phyloP scores from a whole-genome alignment of 495 filamentous ascomycete genomes.

The Daldinia grandis region DNA sequence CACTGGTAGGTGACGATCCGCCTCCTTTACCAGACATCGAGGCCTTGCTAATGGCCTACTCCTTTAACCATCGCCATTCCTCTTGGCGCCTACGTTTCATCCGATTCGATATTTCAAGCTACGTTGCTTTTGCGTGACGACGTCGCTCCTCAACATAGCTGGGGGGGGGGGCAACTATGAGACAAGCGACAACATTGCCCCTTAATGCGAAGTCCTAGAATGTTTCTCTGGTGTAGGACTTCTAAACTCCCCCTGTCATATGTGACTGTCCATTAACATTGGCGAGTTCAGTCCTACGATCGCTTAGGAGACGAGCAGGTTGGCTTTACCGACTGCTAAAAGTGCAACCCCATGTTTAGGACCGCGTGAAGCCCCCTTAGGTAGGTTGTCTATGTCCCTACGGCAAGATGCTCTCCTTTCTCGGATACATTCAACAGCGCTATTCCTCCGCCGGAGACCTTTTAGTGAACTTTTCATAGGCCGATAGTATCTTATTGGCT shows the following conservation, averaged over 20 bases:
- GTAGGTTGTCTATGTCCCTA: background rate
- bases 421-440: background rate
- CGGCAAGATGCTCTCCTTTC: background rate
- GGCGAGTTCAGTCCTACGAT: background rate
- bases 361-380: background rate
- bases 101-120: constrained; percentile 10
- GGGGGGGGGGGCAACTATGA: background rate
- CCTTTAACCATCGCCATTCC: background rate
- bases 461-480: background rate
- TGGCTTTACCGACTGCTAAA: background rate
- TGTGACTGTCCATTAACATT: background rate
- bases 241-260: background rate
- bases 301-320: background rate
- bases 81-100: background rate
- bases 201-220: background rate
- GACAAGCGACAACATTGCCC: background rate
- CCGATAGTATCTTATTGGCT: background rate
- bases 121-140: background rate
- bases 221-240: background rate
- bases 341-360: background rate
- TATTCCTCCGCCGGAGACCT: background rate
- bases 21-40: constrained; percentile 7
- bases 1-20: constrained; percentile 4
- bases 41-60: background rate
- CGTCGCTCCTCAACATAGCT: background rate